These are phyloP conservation scores for Tillandsia leiboldiana DNA, from an alignment of 176 grass and related monocot species.

Conservation along the genomic window DNA sequence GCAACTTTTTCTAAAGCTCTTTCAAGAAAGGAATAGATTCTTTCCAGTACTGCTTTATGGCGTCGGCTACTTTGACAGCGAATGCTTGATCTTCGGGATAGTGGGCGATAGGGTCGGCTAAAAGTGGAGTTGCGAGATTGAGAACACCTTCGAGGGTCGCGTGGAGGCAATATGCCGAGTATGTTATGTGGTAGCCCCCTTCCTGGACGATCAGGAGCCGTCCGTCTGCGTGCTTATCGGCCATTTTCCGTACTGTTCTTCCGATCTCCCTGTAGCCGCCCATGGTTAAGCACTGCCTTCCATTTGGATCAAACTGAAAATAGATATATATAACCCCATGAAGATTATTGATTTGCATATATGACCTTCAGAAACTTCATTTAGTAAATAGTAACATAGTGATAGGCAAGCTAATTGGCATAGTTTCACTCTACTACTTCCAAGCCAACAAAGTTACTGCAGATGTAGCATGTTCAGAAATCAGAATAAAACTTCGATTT, in stretches of 20 bases:
- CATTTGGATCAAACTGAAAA: constrained; percentile 82
- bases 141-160: constrained; percentile 78
- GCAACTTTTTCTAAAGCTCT: constrained; percentile 26
- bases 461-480: too few relatives aligned
- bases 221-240: constrained; percentile 33
- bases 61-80: constrained; percentile 45
- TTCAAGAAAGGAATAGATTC: constrained; percentile 64
- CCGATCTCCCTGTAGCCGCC: constrained; percentile 62
- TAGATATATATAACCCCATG: background rate
- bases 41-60: constrained; percentile 57
- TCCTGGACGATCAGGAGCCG: constrained; percentile 73
- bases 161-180: constrained; percentile 84
- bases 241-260: constrained; percentile 38
- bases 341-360: background rate
- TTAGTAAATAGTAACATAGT: too few relatives aligned
- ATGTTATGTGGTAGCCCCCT: constrained; percentile 76
- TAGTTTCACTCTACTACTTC: too few relatives aligned
- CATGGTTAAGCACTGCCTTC: constrained; percentile 91
- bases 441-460: too few relatives aligned
- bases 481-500: too few relatives aligned
- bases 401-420: too few relatives aligned
- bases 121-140: constrained; percentile 32
- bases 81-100: constrained; percentile 67
- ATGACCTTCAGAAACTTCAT: too few relatives aligned
- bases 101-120: constrained; percentile 69